Conservation (phyloP, 2,329 filamentous ascomycete genomes). For the Trichoderma aggressivum region DNA sequence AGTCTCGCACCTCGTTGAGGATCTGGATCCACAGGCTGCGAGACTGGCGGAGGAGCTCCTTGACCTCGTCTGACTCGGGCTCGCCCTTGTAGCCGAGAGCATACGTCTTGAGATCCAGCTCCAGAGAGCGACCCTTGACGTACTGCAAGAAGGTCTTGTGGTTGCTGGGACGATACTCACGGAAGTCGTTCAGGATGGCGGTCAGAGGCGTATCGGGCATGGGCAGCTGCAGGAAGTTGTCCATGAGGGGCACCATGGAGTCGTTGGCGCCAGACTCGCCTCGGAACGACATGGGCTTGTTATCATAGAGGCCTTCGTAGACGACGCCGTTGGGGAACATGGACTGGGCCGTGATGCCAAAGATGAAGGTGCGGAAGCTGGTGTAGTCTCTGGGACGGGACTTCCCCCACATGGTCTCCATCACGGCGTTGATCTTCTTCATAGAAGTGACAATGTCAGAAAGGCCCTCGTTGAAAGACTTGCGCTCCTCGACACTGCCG, state of each 20-base stretch:
- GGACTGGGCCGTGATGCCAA: constrained; percentile 86
- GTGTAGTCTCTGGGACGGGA: constrained; percentile 82
- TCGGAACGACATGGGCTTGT: constrained; percentile 72
- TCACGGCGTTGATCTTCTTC: constrained; percentile 68
- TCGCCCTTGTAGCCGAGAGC: constrained; percentile 41
- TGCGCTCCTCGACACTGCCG: constrained; percentile 39
- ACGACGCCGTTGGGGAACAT: constrained; percentile 94
- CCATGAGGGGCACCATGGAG: constrained; percentile 86
- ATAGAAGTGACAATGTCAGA: constrained; percentile 55
- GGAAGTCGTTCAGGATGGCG: constrained; percentile 82
- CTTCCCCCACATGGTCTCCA: constrained; percentile 91
- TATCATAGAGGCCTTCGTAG: constrained; percentile 76
- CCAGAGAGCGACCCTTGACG: constrained; percentile 52
- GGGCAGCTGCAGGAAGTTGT: constrained; percentile 78
- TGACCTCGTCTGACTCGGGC: constrained; percentile 28
- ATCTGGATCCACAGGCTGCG: constrained; percentile 60
- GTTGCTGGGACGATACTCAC: constrained; percentile 82
- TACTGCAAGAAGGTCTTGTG: constrained; percentile 81
- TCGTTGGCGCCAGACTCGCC: constrained; percentile 94
- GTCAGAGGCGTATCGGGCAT: constrained; percentile 91
- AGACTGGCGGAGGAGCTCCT: constrained; percentile 50
- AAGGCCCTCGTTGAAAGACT: constrained; percentile 62
- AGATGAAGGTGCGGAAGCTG: constrained; percentile 93
- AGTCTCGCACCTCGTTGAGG: constrained; percentile 74
- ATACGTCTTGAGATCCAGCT: constrained; percentile 56